Evolutionary conservation across 352 stramenopile species (phyloP).

Genomic region (Phytophthora litchii): DNA sequence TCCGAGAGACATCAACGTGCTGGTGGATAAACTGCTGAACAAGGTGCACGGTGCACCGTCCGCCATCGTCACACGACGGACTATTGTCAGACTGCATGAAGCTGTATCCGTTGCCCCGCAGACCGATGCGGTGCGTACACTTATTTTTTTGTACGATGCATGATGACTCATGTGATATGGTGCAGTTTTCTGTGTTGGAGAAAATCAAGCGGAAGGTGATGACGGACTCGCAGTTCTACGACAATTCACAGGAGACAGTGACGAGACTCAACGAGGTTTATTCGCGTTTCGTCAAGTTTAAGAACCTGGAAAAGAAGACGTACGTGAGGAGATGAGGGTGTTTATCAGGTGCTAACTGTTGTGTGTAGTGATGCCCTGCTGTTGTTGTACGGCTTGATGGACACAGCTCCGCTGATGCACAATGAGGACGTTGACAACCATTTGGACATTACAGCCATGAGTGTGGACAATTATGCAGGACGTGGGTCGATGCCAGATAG

Average conservation of each 20-base stretch:
- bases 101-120: conserved; percentile 23
- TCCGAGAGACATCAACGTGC: conserved; percentile 52
- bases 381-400: conserved; percentile 74
- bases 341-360: conserved; percentile 1
- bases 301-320: conserved; percentile 79
- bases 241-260: conserved; percentile 49
- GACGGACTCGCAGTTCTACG: conserved; percentile 49
- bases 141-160: background rate
- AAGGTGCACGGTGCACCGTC: conserved; percentile 63
- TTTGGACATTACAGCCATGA: conserved; percentile 16
- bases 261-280: conserved; percentile 76
- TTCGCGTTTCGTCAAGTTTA: conserved; percentile 79
- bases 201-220: conserved; percentile 81
- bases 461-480: conserved; percentile 11
- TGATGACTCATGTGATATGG: background rate
- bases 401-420: conserved; percentile 34
- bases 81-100: conserved; percentile 64
- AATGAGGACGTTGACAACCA: conserved; percentile 9
- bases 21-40: conserved; percentile 60
- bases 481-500: conserved; percentile 7
- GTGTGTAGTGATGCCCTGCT: conserved; percentile 61
- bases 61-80: conserved; percentile 58
- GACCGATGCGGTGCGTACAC: conserved; percentile 46
- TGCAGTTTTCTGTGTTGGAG: conserved; percentile 69
- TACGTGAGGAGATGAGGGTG: conserved; percentile 22